phyloP scores from a whole-genome alignment of 2,329 filamentous ascomycete species.

The Colletotrichum horii region DNA sequence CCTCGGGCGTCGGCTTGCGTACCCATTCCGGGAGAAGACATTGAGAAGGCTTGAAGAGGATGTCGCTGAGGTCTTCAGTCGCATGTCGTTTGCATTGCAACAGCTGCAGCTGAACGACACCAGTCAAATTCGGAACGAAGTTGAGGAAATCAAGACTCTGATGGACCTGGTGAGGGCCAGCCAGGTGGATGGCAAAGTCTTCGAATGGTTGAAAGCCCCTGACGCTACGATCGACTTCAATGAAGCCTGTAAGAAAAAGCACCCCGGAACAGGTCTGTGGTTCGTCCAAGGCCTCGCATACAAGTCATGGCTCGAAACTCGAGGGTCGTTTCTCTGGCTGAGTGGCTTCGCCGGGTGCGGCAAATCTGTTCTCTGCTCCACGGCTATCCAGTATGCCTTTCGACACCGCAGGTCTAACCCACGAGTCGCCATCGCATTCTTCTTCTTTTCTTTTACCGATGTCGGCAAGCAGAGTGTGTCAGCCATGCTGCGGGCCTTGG shows the following conservation, averaged over 20 bases:
- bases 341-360: slow-evolving; percentile 43
- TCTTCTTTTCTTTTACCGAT: slow-evolving; percentile 46
- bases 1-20: slow-evolving; percentile 25
- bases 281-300: slow-evolving; percentile 28
- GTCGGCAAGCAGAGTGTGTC: slow-evolving; percentile 33
- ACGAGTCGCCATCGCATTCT: slow-evolving; percentile 36
- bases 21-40: slow-evolving; percentile 40
- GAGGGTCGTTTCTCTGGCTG: slow-evolving; percentile 42
- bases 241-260: slow-evolving; percentile 32
- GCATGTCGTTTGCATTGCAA: slow-evolving; percentile 34
- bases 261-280: slow-evolving; percentile 39
- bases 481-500: slow-evolving; percentile 35
- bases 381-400: slow-evolving; percentile 34
- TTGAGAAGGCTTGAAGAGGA: slow-evolving; percentile 42
- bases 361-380: slow-evolving; percentile 43
- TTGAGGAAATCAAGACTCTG: slow-evolving; percentile 30
- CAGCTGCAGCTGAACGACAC: slow-evolving; percentile 34
- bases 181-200: slow-evolving; percentile 30
- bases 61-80: slow-evolving; percentile 33
- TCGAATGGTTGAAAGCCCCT: slow-evolving; percentile 39
- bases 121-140: slow-evolving; percentile 26
- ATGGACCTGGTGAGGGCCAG: slow-evolving; percentile 28
- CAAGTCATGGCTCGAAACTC: slow-evolving; percentile 28
- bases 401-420: slow-evolving; percentile 24
- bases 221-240: slow-evolving; percentile 40